phyloP scores from a whole-genome alignment of 257 asterid species.

The Coffea canephora region DNA sequence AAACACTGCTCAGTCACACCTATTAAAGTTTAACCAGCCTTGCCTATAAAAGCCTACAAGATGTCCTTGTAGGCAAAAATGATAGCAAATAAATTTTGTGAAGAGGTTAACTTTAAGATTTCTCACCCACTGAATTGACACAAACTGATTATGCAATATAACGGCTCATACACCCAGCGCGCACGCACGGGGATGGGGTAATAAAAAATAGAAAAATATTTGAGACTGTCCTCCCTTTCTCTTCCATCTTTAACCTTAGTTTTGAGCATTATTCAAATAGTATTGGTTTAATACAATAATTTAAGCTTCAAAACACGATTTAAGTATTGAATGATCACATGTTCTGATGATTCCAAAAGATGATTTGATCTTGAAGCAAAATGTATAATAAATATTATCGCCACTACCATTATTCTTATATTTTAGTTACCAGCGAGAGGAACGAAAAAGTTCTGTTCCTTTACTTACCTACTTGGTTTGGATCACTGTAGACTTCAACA shows the following conservation, averaged over 20 bases:
- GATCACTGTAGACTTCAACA: constrained; percentile 88
- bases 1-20: too few relatives aligned
- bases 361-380: background rate
- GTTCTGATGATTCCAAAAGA: background rate
- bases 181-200: too few relatives aligned
- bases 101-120: too few relatives aligned
- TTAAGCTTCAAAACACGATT: background rate
- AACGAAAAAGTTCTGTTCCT: constrained; percentile 8
- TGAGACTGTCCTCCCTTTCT: background rate
- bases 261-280: background rate
- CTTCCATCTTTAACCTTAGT: background rate
- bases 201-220: too few relatives aligned
- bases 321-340: background rate
- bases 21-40: too few relatives aligned
- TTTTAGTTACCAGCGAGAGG: background rate
- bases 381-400: background rate
- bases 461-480: constrained; percentile 75
- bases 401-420: background rate
- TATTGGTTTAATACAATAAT: background rate
- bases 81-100: too few relatives aligned
- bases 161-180: background rate
- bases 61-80: too few relatives aligned
- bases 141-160: background rate
- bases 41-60: too few relatives aligned
- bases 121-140: too few relatives aligned